Evolutionary conservation across 1,139 yeast genomes (phyloP).

Genomic region (Kurtzmaniella natalensis): DNA sequence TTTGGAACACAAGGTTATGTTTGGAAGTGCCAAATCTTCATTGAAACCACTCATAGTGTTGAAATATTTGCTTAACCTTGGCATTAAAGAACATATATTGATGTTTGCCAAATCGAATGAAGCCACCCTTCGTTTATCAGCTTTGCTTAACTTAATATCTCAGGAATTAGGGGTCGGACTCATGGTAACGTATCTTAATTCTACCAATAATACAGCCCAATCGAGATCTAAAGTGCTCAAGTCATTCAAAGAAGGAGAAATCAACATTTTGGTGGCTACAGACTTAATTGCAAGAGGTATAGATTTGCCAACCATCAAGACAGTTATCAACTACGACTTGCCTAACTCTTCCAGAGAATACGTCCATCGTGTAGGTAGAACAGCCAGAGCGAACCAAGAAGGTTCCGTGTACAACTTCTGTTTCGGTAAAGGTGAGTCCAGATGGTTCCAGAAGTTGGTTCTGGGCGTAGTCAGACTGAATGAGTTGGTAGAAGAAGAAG

Average conservation of each 20-base stretch:
- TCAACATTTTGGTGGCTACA: constrained; percentile 70
- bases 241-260: constrained; percentile 48
- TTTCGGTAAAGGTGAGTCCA: constrained; percentile 71
- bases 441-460: constrained; percentile 56
- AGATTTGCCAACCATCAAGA: constrained; percentile 66
- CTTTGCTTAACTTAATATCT: constrained; percentile 39
- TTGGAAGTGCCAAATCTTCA: constrained; percentile 54
- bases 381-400: constrained; percentile 81
- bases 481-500: constrained; percentile 20
- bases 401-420: constrained; percentile 74
- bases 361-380: constrained; percentile 93
- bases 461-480: constrained; percentile 30
- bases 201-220: constrained; percentile 46
- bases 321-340: constrained; percentile 84
- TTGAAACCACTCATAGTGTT: constrained; percentile 71
- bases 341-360: constrained; percentile 89
- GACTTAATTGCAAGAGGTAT: constrained; percentile 95
- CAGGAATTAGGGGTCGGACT: constrained; percentile 10
- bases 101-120: constrained; percentile 87
- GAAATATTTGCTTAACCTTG: constrained; percentile 41
- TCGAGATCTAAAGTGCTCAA: constrained; percentile 45
- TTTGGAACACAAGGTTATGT: constrained; percentile 45
- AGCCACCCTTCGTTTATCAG: constrained; percentile 70
- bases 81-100: constrained; percentile 39
- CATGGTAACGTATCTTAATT: constrained; percentile 36